Percentiles rank a stretch among this genome's conserved stretches.
Evolutionary conservation across 192 early-diverging fungal species (phyloP).

Genomic region (Lobosporangium transversale): DNA sequence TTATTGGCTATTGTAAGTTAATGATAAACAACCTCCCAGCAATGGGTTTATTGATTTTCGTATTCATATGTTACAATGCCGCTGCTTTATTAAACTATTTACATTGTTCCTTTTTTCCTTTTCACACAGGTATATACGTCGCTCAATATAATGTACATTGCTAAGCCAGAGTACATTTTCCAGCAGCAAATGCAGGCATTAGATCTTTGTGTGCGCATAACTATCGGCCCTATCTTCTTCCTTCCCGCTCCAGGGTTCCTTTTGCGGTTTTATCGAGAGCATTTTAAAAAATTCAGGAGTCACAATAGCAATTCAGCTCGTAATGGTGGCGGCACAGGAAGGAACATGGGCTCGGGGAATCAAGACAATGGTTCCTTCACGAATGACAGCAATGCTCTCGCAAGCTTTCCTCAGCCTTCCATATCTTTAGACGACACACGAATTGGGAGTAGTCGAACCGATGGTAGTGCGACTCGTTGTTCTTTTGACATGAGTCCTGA

Average conservation of each 20-base stretch:
- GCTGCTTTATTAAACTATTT: no score
- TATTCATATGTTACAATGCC: no score
- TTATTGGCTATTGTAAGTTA: constrained; percentile 27
- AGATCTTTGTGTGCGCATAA: constrained; percentile 37
- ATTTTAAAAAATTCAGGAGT: constrained; percentile 18
- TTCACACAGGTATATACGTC: constrained; percentile 10
- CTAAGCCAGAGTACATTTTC: constrained; percentile 7
- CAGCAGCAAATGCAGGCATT: constrained; percentile 21
- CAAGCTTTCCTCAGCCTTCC: background rate
- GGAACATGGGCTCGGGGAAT: background rate
- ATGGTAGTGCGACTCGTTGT: background rate
- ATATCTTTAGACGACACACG: background rate
- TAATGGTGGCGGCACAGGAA: constrained; percentile 1
- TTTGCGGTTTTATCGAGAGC: constrained; percentile 22
- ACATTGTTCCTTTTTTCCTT: no score
- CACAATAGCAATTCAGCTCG: constrained; percentile 11
- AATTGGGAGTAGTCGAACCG: background rate
- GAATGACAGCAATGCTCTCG: background rate
- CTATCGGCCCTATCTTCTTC: constrained; percentile 33
- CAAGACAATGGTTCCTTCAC: background rate
- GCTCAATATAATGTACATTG: constrained; percentile 5
- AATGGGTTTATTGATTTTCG: no score
- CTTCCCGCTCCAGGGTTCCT: constrained; percentile 29
- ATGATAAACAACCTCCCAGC: no score
- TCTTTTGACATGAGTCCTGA: constrained; percentile 4